Evolutionary conservation across 352 stramenopile genomes (phyloP).

Genomic region (Phytophthora citrophthora): DNA sequence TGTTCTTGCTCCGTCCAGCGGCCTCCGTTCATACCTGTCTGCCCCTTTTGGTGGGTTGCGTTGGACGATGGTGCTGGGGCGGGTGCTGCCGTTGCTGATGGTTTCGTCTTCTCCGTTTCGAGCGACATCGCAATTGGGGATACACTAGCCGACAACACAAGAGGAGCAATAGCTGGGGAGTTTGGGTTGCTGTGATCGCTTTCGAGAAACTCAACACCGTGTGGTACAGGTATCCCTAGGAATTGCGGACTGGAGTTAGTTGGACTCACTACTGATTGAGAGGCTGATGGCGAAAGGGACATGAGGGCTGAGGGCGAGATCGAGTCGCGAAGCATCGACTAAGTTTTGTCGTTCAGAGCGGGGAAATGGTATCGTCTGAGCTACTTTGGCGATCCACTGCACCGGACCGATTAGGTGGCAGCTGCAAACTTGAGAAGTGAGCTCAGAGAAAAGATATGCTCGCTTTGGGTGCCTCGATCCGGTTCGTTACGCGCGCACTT

Average conservation of each 20-base stretch:
- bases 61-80: constrained; percentile 33
- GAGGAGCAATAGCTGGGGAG: constrained; percentile 37
- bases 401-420: neutral
- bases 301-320: constrained; percentile 30
- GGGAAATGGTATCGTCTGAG: constrained; percentile 9
- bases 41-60: constrained; percentile 52
- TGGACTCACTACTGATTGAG: constrained; percentile 16
- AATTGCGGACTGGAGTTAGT: constrained; percentile 18
- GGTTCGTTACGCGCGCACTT: constrained; percentile 25
- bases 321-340: constrained; percentile 35
- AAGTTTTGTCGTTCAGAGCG: constrained; percentile 12
- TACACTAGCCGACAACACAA: constrained; percentile 31
- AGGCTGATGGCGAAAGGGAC: constrained; percentile 24
- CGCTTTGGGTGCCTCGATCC: constrained; percentile 9
- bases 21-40: constrained; percentile 86
- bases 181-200: constrained; percentile 20
- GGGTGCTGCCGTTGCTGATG: constrained; percentile 7
- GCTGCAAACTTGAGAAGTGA: constrained; percentile 55
- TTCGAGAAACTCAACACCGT: constrained; percentile 22
- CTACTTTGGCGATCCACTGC: constrained; percentile 5
- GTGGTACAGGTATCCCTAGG: constrained; percentile 16
- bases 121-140: constrained; percentile 31
- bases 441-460: constrained; percentile 49
- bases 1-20: constrained; percentile 96
- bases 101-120: constrained; percentile 24